These are phyloP conservation scores for Hyaloperonospora arabidopsidis DNA, from an alignment of 352 stramenopile genomes.

Conservation along the genomic window DNA sequence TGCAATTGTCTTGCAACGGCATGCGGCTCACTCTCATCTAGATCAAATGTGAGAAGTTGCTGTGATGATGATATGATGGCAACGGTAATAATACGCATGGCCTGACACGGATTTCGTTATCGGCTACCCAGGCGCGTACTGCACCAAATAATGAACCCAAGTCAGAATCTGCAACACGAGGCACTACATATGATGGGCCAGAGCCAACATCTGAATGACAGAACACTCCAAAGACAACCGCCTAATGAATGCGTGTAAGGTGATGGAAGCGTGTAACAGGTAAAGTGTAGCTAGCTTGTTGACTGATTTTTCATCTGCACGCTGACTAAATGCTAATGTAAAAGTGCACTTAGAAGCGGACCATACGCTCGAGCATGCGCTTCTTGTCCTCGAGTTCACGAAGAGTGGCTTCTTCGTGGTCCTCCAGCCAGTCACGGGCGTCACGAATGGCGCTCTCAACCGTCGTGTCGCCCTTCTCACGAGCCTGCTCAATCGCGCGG, in stretches of 20 bases:
- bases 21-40: conserved; percentile 74
- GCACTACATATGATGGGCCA: too few species aligned
- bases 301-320: conserved; percentile 20
- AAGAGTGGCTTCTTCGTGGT: conserved; percentile 81
- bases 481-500: conserved; percentile 55
- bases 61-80: too few species aligned
- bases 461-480: conserved; percentile 60
- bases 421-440: conserved; percentile 83
- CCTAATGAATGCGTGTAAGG: too few species aligned
- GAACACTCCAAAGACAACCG: too few species aligned
- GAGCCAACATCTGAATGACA: too few species aligned
- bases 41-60: neutral
- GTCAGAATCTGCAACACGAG: too few species aligned
- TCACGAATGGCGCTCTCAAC: conserved; percentile 79
- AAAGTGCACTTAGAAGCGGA: conserved; percentile 46
- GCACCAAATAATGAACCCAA: too few species aligned
- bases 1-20: conserved; percentile 70
- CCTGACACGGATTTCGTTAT: too few species aligned
- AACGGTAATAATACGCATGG: too few species aligned
- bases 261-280: conserved; percentile 1
- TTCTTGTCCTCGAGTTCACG: conserved; percentile 94
- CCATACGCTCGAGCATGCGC: conserved; percentile 63
- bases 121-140: too few species aligned
- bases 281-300: conserved; percentile 30
- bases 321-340: conserved; percentile 28